Conservation (phyloP, 164 flowering plant species). For the Malania oleifera region DNA sequence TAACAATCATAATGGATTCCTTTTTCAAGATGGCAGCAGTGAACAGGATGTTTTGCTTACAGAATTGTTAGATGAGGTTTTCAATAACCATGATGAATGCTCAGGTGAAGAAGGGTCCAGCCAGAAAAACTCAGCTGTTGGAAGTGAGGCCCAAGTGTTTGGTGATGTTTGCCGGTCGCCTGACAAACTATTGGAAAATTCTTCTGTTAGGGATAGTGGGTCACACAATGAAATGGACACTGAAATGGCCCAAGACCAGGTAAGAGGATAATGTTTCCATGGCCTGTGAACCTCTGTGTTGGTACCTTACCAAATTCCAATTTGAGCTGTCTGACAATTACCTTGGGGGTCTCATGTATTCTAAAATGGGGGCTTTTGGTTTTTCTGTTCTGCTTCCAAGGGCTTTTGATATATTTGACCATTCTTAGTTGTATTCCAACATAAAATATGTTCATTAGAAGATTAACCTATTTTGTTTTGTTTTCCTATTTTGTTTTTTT, state of each 20-base stretch:
- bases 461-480: background rate
- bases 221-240: constrained; percentile 1
- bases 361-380: background rate
- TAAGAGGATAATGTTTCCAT: too few relatives aligned
- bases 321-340: background rate
- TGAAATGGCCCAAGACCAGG: constrained; percentile 22
- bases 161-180: constrained; percentile 8
- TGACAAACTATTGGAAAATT: constrained; percentile 4
- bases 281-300: background rate
- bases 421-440: background rate
- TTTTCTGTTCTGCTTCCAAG: background rate
- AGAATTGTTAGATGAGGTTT: constrained; percentile 23
- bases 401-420: background rate
- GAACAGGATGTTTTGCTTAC: constrained; percentile 27
- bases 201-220: constrained; percentile 7
- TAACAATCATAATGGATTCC: constrained; percentile 16
- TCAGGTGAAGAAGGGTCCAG: constrained; percentile 21
- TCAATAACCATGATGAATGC: constrained; percentile 17
- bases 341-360: background rate
- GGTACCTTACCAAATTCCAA: background rate
- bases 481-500: constrained; percentile 1
- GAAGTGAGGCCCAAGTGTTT: constrained; percentile 13
- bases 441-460: background rate
- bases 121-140: constrained; percentile 13
- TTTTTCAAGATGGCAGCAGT: constrained; percentile 32